Base-by-base conservation (phyloP, 139 green algal species). In the Bryopsis sp. region DNA sequence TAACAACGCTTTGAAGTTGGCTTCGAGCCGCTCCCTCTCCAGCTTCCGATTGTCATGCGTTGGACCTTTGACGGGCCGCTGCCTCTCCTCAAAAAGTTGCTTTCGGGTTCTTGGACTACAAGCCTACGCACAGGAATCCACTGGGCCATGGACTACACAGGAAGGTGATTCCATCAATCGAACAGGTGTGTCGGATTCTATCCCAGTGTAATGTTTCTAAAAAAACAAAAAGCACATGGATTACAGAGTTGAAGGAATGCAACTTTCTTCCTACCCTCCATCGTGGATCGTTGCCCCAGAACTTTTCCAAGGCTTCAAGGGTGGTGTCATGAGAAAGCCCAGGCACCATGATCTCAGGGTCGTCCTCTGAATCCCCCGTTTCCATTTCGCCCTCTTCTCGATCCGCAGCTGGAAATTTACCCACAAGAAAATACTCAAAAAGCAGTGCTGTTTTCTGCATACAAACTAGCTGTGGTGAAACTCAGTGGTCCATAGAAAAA, bases 211-310 rank as follows among this genome's bases (percentile, higher is more conserved):
- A 26, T 50, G 11, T 50, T 11, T 11, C 11, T 15, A 50, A 50
- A 15, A 50, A 11, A 26, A 50, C 11, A 50, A 11, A 15, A 15
- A 50, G 43, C 11, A 11, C 11, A 50, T 50, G 43, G 43, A 50
- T 11, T 50, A 15, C 11, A 50, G 15, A 50, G 11, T 50, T 50
- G 43, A 50, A 50, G 15, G 15, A 11, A 50, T n/a, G n/a, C n/a
- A n/a, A n/a, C n/a, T n/a, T n/a, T n/a, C n/a, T n/a, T 46, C 37
- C 47, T 26, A 78, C 79, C 65, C 78, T 68, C 86, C 86, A 92
- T 47, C 86, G 71, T 19, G 82, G 77, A 47, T 92, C 86, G 36
- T 77, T 75, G 6, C 67, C 72, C 81, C 79, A 89, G 31, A 79
- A 79, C 59, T 54, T 61, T 34, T 73, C 76, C 35, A 88, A 58